Base-by-base conservation (phyloP, 2,329 filamentous ascomycete genomes). In the Cytospora leucostoma region DNA sequence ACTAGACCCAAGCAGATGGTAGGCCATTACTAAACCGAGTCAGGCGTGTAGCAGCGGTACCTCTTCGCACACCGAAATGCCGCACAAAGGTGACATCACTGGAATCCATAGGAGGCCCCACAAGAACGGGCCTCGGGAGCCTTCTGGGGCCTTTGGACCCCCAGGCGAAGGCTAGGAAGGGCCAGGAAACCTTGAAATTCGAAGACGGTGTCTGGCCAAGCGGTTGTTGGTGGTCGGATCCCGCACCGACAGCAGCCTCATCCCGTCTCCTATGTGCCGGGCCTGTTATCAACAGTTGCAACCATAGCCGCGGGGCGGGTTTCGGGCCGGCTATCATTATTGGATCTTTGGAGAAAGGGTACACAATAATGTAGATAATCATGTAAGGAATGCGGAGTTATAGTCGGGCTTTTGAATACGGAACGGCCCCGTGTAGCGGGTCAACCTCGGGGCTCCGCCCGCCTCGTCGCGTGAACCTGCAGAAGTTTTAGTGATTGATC, bases 391-490 rank as follows among this genome's bases (percentile, higher is more conserved):
- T 19, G 44, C 44, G 44, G 44, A 21, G 21, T 47, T 47, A 47
- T 47, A n/a, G n/a, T 47, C 44, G 44, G 44, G 17, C 21, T 47
- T 21, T 3, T 21, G 44, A 44, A 47, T n/a, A 47, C 44, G 44
- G 44, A 21, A 19, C 44, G 44, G 44, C 44, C 44, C 40, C 40
- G 40, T n/a, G 44, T 17, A 40, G 34, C 50, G 58, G 51, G 58
- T 37, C 19, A 55, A 55, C 59, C n/a, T 61, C 59, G 51, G 51
- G 33, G 51, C 59, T 56, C 59, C 59, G 59, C 59, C 59, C 34
- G 19, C 49, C 34, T 50, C 40, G 51, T 53, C 59, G 27, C 27
- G 44, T 47, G 49, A 55, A 61, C 50, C 51, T 53, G 59, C 59
- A 54, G 32, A 55, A 17, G 35, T 52, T 61, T 55, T 61, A 52